Base-by-base conservation (phyloP, 345 rosid species). In the Brassica napus region DNA sequence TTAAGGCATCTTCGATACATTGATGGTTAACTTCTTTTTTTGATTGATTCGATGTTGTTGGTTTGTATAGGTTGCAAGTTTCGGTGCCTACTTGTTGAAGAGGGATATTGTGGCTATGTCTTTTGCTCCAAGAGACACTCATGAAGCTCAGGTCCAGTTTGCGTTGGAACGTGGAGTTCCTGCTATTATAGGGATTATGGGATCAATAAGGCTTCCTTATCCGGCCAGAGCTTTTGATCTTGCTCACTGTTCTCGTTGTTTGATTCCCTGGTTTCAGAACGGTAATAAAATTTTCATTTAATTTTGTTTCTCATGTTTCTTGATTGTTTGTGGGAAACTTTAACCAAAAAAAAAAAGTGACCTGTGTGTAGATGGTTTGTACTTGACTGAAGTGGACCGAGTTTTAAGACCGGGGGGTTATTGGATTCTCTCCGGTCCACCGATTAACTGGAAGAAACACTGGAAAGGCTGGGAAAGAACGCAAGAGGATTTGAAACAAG, bases 111-210 rank as follows among this genome's bases (percentile, higher is more conserved):
- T 89, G 68, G 74, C 97, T 28, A 83, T 95, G 88, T 95, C 98
- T 47, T 90, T 95, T 84, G 99, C 99, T 12, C 99, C 97, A 42
- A 87, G 99, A 81, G 99, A 95, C 74, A 95, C 98, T 8, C 99
- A 93, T 32, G 98, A 95, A 87, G 97, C 99, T 24, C 99, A 93
- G 71, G 99, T 95, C 26, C 94, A 90, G 79, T 95, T 95, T 80
- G 99, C 99, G 0, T 72, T 95, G 76, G 99, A 95, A 83, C 88
- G 99, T n/a, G 99, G 99, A 81, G 96, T 95, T 80, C 99, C 99
- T 61, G 96, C 97, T 2, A 88, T 95, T 82, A 91, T 95, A 55
- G 96, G 94, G 44, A 77, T 95, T 62, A 87, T 95, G 96, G 91
- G 86, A 74, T 87, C 99, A 4, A 83, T 85, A 78, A 87, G 98